phyloP scores from a whole-genome alignment of 768 basidiomycete genomes.

The Tephrocybe rancida region DNA sequence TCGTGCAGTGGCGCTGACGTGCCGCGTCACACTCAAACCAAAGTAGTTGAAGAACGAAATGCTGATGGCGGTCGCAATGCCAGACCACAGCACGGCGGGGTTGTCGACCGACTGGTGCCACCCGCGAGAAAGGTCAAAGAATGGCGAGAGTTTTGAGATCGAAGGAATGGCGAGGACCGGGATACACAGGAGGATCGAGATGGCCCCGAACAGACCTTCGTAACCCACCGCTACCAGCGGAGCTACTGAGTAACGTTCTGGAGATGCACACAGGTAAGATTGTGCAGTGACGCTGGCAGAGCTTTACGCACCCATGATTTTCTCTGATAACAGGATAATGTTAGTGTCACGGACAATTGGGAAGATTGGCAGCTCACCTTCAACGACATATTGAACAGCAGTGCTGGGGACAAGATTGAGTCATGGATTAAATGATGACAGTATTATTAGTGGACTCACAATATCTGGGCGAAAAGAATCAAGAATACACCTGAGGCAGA shows the following conservation, averaged over 20 bases:
- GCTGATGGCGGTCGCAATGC: constrained; percentile 69
- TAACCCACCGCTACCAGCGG: constrained; percentile 93
- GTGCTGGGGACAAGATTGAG: constrained; percentile 51
- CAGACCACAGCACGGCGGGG: constrained; percentile 67
- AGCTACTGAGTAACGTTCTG: constrained; percentile 72
- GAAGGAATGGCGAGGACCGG: constrained; percentile 77
- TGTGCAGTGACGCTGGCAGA: neutral
- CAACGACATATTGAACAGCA: constrained; percentile 90
- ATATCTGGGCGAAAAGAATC: constrained; percentile 91
- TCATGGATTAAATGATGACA: neutral
- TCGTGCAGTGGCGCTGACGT: constrained; percentile 91
- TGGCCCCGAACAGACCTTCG: constrained; percentile 89
- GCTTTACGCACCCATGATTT: constrained; percentile 68
- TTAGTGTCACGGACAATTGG: constrained; percentile 7
- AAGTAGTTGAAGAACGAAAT: constrained; percentile 90
- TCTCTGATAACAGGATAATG: constrained; percentile 50
- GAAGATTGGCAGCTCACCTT: constrained; percentile 40
- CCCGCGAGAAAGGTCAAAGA: constrained; percentile 89
- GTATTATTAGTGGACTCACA: constrained; percentile 54
- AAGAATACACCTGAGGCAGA: constrained; percentile 74
- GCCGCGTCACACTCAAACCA: constrained; percentile 85
- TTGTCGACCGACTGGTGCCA: constrained; percentile 87
- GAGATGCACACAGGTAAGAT: neutral
- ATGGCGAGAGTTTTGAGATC: constrained; percentile 62
- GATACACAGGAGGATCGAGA: constrained; percentile 78